These are phyloP conservation scores for Linnemannia elongata DNA, from an alignment of 192 early-diverging fungal species.

Conservation along the genomic window DNA sequence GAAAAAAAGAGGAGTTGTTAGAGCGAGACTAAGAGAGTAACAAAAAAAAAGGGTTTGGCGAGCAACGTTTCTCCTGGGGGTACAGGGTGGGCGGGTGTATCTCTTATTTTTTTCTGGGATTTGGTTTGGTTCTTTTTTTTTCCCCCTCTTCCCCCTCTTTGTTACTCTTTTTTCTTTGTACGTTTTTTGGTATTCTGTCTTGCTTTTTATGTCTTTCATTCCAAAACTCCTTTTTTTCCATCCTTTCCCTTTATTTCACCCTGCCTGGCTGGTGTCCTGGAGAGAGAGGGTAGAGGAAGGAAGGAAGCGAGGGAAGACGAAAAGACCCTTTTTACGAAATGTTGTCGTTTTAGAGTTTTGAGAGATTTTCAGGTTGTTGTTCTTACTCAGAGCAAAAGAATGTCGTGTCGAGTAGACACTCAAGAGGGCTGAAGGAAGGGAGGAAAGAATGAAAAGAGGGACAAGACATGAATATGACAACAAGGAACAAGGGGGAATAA, in stretches of 20 bases:
- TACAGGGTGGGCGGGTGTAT: constrained; percentile 5
- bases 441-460: background rate
- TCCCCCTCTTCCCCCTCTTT: background rate
- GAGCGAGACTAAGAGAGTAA: background rate
- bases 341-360: background rate
- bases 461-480: background rate
- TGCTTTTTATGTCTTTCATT: background rate
- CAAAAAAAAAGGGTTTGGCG: constrained; percentile 1
- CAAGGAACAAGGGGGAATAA: too few relatives aligned
- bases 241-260: background rate
- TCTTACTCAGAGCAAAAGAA: background rate
- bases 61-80: background rate
- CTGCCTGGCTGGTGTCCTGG: background rate
- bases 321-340: background rate
- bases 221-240: background rate
- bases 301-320: background rate
- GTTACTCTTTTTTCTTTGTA: background rate
- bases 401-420: background rate
- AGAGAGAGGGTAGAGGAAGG: background rate
- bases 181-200: background rate
- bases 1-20: background rate
- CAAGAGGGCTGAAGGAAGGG: background rate
- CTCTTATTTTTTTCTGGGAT: background rate
- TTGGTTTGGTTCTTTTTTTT: constrained; percentile 2
- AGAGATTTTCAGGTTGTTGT: constrained; percentile 8